A percentile compares a stretch with the other conserved stretches of the same genome.
Evolutionary conservation across 345 rosid species (phyloP).

Genomic region (Eucalyptus viminalis): DNA sequence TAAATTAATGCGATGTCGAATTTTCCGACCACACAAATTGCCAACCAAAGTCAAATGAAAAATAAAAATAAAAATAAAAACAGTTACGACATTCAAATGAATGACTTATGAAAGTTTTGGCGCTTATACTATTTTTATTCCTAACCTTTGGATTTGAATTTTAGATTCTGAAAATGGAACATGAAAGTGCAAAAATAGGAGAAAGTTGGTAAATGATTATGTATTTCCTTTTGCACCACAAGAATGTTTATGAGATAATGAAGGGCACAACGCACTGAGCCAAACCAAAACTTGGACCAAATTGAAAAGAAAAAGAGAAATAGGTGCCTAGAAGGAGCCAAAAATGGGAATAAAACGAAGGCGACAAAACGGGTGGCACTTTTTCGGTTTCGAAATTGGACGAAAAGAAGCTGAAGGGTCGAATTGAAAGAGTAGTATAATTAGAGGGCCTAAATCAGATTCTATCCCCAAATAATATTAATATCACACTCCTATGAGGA

Average conservation of each 20-base stretch:
- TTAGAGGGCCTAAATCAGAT: not conserved
- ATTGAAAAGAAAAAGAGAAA: not conserved
- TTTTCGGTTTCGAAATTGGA: not conserved
- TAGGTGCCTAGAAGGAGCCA: not conserved
- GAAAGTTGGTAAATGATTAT: not conserved
- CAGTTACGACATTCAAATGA: accelerated
- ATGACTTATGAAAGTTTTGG: accelerated
- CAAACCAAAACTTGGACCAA: not conserved
- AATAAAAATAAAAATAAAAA: no score
- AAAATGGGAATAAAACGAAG: not conserved
- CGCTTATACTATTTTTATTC: accelerated
- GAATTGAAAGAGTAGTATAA: not conserved
- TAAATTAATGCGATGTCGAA: accelerated
- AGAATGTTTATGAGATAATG: not conserved
- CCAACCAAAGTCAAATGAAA: accelerated
- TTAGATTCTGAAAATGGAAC: not conserved
- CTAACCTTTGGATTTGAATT: not conserved
- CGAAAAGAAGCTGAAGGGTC: not conserved
- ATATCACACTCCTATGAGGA: not conserved
- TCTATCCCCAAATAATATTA: not conserved
- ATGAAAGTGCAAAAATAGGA: not conserved
- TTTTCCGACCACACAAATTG: accelerated
- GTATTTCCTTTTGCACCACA: not conserved
- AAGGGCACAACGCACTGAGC: not conserved
- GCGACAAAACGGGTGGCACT: not conserved